Base-by-base conservation (phyloP, 768 basidiomycete genomes). In the Naganishia friedmannii region DNA sequence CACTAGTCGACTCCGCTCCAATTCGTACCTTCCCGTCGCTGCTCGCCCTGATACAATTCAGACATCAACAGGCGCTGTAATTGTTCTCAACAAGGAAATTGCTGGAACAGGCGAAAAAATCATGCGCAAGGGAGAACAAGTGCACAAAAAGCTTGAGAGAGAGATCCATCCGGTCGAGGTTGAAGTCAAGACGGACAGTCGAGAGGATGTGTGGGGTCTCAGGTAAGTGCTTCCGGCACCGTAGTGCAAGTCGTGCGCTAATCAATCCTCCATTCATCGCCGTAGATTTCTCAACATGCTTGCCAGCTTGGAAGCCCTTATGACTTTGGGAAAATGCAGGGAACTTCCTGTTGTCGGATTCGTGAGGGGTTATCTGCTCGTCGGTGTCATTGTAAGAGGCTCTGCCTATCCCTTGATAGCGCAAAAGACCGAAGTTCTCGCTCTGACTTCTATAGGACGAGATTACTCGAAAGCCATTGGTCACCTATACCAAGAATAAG, bases 291-390 rank as follows among this genome's bases (percentile, higher is more conserved):
- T 92, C 28, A 88, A 89, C 73, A 88, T 92, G 85, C 79, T 92
- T 1, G 82, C 85, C 3, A 86, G 86, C 58, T 74, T 94, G n/a
- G 82, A 84, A 58, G 84, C 85, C 12, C 82, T 93, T 15, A 48
- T 73, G 55, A 63, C 66, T 32, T 66, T 74, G 46, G 70, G 60
- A 68, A 92, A 89, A 42, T 82, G 81, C 65, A 87, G 92, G 9
- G 93, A 95, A 80, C 84, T 93, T 65, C 91, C 90, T 3, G 88
- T 94, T 1, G 90, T 93, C 72, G 90, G 90, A 0, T 84, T 91
- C 67, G 78, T 92, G 4, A 84, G 89, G 29, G 86, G 81, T 29
- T 83, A 88, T 66, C 81, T 89, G 26, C 84, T 94, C 19, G 77
- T 87, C 29, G 93, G 93, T 0, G 83, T 92, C 37, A 90, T 94